phyloP scores from a whole-genome alignment of 2,329 filamentous ascomycete species.

The Colletotrichum tabaci region DNA sequence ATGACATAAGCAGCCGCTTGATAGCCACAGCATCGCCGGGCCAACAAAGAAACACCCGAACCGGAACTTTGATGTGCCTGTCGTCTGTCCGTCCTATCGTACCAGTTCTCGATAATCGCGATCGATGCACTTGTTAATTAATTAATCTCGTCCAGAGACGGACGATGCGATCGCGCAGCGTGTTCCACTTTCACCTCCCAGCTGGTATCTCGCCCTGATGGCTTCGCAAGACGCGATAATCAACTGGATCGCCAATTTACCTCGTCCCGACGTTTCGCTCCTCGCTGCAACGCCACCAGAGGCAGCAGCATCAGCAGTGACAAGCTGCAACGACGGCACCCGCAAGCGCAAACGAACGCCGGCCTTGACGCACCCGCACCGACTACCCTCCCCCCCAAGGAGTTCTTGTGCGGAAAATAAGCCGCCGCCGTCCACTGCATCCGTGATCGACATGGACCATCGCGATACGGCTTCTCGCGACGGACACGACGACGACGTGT shows the following conservation, averaged over 20 bases:
- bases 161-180: no score
- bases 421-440: not conserved
- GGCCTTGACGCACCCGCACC: not conserved
- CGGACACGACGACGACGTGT: not conserved
- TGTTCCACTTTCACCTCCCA: not conserved
- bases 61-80: no score
- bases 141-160: no score
- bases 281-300: not conserved
- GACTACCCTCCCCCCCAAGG: not conserved
- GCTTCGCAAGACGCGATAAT: conserved; percentile 2
- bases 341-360: conserved; percentile 8
- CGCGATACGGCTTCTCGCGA: not conserved
- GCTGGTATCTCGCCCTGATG: not conserved
- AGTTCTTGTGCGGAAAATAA: not conserved
- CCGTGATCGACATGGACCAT: not conserved
- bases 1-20: no score
- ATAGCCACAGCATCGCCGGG: no score
- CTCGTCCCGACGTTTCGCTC: not conserved
- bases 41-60: no score
- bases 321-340: not conserved
- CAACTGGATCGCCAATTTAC: not conserved
- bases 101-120: no score
- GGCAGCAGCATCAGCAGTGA: not conserved
- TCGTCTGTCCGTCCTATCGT: no score
- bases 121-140: no score